Base-by-base conservation (phyloP, 164 flowering plant species). In the Stephania cephalantha region DNA sequence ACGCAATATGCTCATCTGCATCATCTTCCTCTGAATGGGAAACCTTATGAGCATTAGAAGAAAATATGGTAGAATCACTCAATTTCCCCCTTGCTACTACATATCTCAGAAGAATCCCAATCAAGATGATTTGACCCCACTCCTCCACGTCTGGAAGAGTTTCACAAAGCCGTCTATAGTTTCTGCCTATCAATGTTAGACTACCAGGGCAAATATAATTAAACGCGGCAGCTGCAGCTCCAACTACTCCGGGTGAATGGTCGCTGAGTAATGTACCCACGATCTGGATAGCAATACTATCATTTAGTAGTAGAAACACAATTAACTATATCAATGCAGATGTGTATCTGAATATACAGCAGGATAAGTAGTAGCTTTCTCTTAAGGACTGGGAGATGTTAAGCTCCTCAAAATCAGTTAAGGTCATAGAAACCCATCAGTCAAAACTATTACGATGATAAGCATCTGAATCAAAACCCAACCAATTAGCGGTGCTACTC, bases 181-280 rank as follows among this genome's bases (percentile, higher is more conserved):
- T 83, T 85, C 80, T 91, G 44, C 91, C 95, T 79, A 96, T 85
- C 81, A 94, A 69, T 76, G 86, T 76, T 29, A 92, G 85, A 74
- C 88, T 87, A 76, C 86, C 88, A 50, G 99, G 98, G 81, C 97
- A 96, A 73, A 96, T 80, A 76, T 85, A 85, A 79, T 86, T 79
- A 85, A 96, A 96, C 70, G 97, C 93, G 66, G 98, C 86, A 46
- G 99, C 98, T 65, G 99, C 98, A 74, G 99, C 95, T 82, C 99
- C 99, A 84, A 96, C 90, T 73, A 96, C 98, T 76, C 88, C 95
- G 79, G 98, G 98, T 30, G 98, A 91, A 81, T 87, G 77, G 79
- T 96, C 99, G 77, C 84, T 85, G 68, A 95, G 80, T 83, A 96
- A 78, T 77, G 86, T 84, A 64, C 89, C 89, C 65, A 96, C 90